Percentiles rank a stretch among this genome's conserved stretches.
phyloP scores from a whole-genome alignment of 2,329 filamentous ascomycete species.

The Achaetomium macrosporum region DNA sequence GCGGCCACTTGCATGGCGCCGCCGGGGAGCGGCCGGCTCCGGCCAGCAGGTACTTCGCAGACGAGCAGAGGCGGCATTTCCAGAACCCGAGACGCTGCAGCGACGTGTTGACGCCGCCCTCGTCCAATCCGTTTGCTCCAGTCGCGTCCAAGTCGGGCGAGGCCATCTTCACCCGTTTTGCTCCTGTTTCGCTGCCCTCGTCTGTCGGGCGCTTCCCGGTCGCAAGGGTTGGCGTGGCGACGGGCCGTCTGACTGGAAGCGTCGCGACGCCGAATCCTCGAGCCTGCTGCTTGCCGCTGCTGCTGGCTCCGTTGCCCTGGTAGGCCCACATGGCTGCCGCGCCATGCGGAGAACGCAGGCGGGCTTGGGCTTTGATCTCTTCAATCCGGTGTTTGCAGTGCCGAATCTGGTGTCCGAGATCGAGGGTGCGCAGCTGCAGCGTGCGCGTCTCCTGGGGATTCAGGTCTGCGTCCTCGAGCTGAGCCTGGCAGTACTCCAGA shows the following conservation, averaged over 20 bases:
- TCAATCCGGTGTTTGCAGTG: conserved; percentile 38
- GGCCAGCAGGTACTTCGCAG: conserved; percentile 38
- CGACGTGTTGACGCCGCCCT: conserved; percentile 18
- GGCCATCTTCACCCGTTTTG: conserved; percentile 14
- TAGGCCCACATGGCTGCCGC: not conserved
- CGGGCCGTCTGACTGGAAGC: not conserved
- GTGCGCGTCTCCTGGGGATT: conserved; percentile 38
- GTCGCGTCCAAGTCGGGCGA: conserved; percentile 10
- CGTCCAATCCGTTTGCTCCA: not conserved
- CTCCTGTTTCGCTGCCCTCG: conserved; percentile 8
- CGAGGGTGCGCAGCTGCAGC: conserved; percentile 38
- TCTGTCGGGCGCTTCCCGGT: conserved; percentile 5
- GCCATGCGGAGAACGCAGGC: conserved; percentile 11
- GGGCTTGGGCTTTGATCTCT: conserved; percentile 30
- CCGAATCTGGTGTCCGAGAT: conserved; percentile 41
- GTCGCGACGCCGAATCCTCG: not conserved
- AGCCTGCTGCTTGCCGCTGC: not conserved
- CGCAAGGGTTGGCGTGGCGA: not conserved
- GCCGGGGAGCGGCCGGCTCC: conserved; percentile 37
- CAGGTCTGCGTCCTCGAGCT: conserved; percentile 31
- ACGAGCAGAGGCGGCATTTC: conserved; percentile 41
- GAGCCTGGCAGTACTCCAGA: conserved; percentile 35
- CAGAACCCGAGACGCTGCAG: conserved; percentile 41
- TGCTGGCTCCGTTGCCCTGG: not conserved
- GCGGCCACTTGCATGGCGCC: conserved; percentile 41